Conservation (phyloP, 2,329 filamentous ascomycete genomes). For the Ceratocystiopsis minuta region DNA sequence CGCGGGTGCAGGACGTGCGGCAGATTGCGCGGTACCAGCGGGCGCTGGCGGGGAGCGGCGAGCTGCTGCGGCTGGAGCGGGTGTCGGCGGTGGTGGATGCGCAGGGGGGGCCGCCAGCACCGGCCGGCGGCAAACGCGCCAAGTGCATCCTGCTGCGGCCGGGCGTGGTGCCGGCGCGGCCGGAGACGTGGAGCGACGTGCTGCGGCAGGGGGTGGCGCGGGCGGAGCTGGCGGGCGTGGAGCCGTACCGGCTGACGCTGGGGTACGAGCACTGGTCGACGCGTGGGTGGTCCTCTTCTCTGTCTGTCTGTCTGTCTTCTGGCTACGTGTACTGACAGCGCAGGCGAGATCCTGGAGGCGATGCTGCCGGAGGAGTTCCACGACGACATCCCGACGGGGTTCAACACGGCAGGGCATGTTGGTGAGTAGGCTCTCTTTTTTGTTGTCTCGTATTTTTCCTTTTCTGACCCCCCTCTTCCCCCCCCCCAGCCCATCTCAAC, state of each 20-base stretch:
- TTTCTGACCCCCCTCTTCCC: too few species aligned
- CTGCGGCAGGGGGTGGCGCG: conserved; percentile 50
- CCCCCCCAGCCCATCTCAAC: conserved; percentile 84
- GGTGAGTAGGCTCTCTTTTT: too few species aligned
- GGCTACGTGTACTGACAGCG: too few species aligned
- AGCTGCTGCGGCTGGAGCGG: conserved; percentile 47
- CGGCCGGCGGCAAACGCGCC: conserved; percentile 9
- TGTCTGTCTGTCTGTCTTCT: too few species aligned
- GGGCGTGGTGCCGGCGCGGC: conserved; percentile 36
- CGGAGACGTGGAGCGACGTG: conserved; percentile 57
- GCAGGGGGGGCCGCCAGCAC: too few species aligned
- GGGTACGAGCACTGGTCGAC: conserved; percentile 81
- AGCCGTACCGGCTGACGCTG: conserved; percentile 59
- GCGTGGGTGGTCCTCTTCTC: conserved; percentile 16
- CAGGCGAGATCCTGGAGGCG: conserved; percentile 58
- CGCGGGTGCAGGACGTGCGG: conserved; percentile 55
- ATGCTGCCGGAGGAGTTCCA: conserved; percentile 66
- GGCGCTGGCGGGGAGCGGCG: conserved; percentile 43
- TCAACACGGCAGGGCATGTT: conserved; percentile 82
- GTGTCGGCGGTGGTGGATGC: conserved; percentile 38
- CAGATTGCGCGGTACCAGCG: conserved; percentile 57
- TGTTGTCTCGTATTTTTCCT: too few species aligned
- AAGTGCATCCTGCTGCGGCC: conserved; percentile 45
- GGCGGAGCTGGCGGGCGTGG: conserved; percentile 44
- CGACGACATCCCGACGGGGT: conserved; percentile 68